phyloP scores from a whole-genome alignment of 2,329 filamentous ascomycete species.

The Pyrenophora graminea region DNA sequence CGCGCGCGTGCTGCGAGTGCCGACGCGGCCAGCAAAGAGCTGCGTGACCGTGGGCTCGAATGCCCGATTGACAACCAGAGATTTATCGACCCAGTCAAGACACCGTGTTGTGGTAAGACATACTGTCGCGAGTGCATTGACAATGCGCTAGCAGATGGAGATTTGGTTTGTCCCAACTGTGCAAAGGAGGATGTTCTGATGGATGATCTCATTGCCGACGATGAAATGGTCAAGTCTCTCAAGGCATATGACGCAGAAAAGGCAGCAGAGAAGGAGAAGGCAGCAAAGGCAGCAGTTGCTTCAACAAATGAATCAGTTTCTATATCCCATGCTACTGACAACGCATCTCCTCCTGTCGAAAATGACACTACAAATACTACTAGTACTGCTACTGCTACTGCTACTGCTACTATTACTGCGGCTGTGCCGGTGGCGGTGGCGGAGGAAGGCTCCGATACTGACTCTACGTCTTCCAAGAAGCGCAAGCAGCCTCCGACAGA shows the following conservation, averaged over 20 bases:
- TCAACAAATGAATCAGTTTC: conserved; percentile 26
- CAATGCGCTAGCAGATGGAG: conserved; percentile 96
- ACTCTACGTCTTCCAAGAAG: conserved; percentile 66
- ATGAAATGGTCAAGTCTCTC: conserved; percentile 76
- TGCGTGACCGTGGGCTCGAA: conserved; percentile 85
- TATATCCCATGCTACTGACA: conserved; percentile 16
- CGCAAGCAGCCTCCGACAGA: conserved; percentile 75
- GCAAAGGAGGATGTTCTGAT: conserved; percentile 88
- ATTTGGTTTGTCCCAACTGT: conserved; percentile 94
- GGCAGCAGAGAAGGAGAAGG: conserved; percentile 45
- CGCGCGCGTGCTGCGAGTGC: conserved; percentile 80
- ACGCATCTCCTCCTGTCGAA: conserved; percentile 23
- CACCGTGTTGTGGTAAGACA: conserved; percentile 95
- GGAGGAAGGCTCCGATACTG: conserved; percentile 42
- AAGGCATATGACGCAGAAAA: conserved; percentile 70
- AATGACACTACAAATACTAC: conserved; percentile 32
- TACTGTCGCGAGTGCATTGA: conserved; percentile 99
- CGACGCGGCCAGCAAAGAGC: conserved; percentile 78
- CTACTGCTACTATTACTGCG: conserved; percentile 29
- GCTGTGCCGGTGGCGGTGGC: conserved; percentile 40
- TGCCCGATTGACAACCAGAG: conserved; percentile 97
- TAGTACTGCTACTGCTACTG: conserved; percentile 27
- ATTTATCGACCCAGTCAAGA: conserved; percentile 99
- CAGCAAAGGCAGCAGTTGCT: conserved; percentile 34
- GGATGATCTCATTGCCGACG: conserved; percentile 78